Evolutionary conservation across 1,284 basidiomycete species (phyloP).

Genomic region (Boletellus deceptivus): DNA sequence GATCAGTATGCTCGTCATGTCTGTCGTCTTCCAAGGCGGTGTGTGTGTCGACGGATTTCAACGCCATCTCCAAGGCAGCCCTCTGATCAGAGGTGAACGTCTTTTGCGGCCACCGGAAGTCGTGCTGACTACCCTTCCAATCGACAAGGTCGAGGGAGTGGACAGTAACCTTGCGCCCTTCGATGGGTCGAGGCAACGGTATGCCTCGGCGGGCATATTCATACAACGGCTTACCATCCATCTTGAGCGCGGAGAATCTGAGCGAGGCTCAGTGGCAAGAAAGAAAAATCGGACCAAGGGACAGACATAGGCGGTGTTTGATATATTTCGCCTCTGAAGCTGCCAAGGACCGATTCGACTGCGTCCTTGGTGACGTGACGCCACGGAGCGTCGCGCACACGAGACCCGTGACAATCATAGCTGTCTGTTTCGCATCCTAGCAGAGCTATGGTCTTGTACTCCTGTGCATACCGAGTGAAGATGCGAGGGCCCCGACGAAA

Average conservation of each 20-base stretch:
- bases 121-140: constrained; percentile 66
- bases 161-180: constrained; percentile 81
- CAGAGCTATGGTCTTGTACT: constrained; percentile 89
- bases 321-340: constrained; percentile 84
- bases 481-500: constrained; percentile 9
- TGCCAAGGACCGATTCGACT: constrained; percentile 69
- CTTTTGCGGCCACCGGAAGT: constrained; percentile 72
- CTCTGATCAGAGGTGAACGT: constrained; percentile 69
- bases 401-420: constrained; percentile 87
- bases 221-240: constrained; percentile 95
- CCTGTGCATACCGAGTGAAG: constrained; percentile 46
- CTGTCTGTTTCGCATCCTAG: constrained; percentile 94
- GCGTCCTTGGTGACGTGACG: constrained; percentile 79
- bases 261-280: constrained; percentile 8
- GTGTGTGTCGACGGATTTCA: constrained; percentile 43
- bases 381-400: constrained; percentile 78
- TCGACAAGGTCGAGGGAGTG: constrained; percentile 73
- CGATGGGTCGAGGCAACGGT: constrained; percentile 91
- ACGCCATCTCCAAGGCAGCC: constrained; percentile 63
- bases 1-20: constrained; percentile 37
- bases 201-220: constrained; percentile 93
- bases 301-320: constrained; percentile 91
- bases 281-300: constrained; percentile 2
- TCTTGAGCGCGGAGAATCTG: constrained; percentile 97
- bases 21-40: constrained; percentile 31